Evolutionary conservation across 164 flowering plant genomes (phyloP), one percentile per base, ranked within the genome.

Genomic region (Saururus chinensis): DNA sequence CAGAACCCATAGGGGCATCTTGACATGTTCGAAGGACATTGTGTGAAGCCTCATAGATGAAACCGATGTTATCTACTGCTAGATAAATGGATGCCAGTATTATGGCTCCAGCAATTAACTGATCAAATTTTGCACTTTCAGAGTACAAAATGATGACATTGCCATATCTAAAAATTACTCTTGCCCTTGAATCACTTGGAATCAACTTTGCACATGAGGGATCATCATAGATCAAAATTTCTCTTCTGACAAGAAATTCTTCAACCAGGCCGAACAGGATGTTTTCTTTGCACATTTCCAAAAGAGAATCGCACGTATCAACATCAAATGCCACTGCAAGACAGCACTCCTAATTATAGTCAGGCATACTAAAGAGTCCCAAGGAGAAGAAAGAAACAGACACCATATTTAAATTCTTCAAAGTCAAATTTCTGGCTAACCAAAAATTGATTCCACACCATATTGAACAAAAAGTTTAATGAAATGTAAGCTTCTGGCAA

Each of bases 31-130:
- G 73, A 14, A 84, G 70, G 53, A 92, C 71, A 62, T 72, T 78
- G 70, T 73, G 84, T 16, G 98, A 83, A 59, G 71, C 78, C 71
- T 86, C 92, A 67, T 81, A 81, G 66, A 89, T 23, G 71, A 79
- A 79, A 53, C 76, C 78, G 66, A 79, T 57, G 0, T 68, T 64
- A 60, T 71, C 83, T 65, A 72, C 21, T 21, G 83, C 84, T 37
- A 58, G 55, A 76, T 85, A 86, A 10, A 86, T 56, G 54, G 93
- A 82, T 59, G 92, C 88, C 53, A 89, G 68, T 37, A 84, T 60
- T 52, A 77, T 58, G 51, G 82, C 73, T 49, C 84, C 89, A 42
- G 77, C 81, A 48, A 81, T 73, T 72, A 89, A 70, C 63, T 77
- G 81, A n/a, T 77, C 70, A 59, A 71, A 37, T 60, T 83, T 71